These are phyloP conservation scores for Pseudogymnoascus sp. DNA, from an alignment of 2,329 filamentous ascomycete genomes.

Conservation along the genomic window DNA sequence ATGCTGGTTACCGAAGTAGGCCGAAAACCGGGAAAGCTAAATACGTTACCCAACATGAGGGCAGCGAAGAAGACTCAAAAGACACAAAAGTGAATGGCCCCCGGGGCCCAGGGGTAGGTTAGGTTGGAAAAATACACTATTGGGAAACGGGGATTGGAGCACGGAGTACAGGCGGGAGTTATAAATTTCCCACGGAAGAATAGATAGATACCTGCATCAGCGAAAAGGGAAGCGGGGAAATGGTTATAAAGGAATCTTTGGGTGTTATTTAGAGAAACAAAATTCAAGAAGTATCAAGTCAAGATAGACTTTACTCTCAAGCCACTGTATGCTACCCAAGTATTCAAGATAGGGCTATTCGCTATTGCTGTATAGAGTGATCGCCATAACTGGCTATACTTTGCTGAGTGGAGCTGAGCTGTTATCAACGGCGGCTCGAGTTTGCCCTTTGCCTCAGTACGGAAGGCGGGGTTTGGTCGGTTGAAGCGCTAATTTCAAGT, in stretches of 20 bases:
- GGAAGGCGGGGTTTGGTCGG: slow-evolving; percentile 4
- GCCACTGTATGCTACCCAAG: no score
- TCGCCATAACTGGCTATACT: not conserved
- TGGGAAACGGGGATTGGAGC: not conserved
- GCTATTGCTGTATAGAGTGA: not conserved
- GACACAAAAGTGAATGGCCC: not conserved
- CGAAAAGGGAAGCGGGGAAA: not conserved
- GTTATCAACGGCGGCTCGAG: slow-evolving; percentile 1
- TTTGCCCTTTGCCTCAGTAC: not conserved
- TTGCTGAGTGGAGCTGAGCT: not conserved
- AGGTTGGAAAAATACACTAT: not conserved
- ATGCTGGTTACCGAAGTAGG: slow-evolving; percentile 87
- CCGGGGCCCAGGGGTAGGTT: not conserved
- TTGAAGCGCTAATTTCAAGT: slow-evolving; percentile 1
- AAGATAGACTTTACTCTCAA: not conserved
- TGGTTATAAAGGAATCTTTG: not conserved
- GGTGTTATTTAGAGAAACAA: not conserved
- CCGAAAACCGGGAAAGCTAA: slow-evolving; percentile 58
- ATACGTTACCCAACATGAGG: slow-evolving; percentile 51
- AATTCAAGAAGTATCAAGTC: not conserved
- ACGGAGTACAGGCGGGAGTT: not conserved
- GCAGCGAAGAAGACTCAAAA: slow-evolving; percentile 41
- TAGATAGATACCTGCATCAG: not conserved
- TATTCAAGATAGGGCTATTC: not conserved
- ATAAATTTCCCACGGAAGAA: not conserved